phyloP scores from a whole-genome alignment of 2,329 filamentous ascomycete species.

The Aschersonia sp. region DNA sequence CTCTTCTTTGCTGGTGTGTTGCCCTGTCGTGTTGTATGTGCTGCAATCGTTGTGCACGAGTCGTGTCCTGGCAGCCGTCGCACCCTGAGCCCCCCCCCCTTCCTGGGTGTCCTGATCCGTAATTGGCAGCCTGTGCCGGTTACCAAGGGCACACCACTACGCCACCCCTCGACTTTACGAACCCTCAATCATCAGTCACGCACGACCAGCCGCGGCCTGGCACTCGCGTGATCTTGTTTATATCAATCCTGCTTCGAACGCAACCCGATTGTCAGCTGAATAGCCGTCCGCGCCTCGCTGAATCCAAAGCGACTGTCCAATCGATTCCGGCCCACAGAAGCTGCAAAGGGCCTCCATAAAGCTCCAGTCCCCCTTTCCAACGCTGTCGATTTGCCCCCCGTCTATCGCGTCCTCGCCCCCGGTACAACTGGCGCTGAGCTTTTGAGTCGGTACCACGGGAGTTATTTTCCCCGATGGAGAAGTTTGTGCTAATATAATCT shows the following conservation, averaged over 20 bases:
- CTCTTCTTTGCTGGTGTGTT: conserved; percentile 4
- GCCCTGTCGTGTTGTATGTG: conserved; percentile 2
- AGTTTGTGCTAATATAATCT: background rate
- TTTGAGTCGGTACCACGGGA: background rate
- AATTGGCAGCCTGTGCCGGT: conserved; percentile 7
- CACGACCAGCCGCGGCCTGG: background rate
- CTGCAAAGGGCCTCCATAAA: background rate
- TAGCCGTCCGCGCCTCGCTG: background rate
- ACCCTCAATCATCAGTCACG: background rate
- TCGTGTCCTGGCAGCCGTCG: conserved; percentile 3
- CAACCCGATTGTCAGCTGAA: background rate
- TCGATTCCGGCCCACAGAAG: background rate
- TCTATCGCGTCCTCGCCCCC: background rate
- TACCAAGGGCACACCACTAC: conserved; percentile 5
- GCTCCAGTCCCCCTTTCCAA: background rate
- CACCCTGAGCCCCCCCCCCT: conserved; percentile 1
- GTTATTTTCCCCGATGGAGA: background rate
- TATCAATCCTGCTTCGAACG: background rate
- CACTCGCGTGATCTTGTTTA: background rate
- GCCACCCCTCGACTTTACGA: conserved; percentile 4
- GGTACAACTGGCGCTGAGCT: background rate
- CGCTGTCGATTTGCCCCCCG: background rate
- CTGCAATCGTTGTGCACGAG: conserved; percentile 3
- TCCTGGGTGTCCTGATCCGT: background rate
- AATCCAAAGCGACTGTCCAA: background rate